Conservation (phyloP, 2,329 filamentous ascomycete genomes). For the Fusarium palustre region DNA sequence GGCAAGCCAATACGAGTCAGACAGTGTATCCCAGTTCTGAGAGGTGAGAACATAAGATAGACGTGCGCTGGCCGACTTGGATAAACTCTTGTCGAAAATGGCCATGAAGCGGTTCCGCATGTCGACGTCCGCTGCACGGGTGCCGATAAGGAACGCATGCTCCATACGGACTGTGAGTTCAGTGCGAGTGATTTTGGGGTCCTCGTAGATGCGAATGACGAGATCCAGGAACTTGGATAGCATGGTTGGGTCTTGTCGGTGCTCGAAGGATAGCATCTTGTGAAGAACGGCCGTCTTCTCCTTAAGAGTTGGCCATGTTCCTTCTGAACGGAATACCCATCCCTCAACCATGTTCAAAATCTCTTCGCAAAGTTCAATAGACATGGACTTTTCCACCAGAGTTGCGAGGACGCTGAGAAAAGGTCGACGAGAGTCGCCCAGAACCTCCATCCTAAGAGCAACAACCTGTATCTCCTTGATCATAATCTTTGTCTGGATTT, state of each 20-base stretch:
- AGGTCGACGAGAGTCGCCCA: slow-evolving; percentile 90
- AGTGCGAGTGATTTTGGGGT: slow-evolving; percentile 92
- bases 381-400: slow-evolving; percentile 93
- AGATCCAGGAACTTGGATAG: slow-evolving; percentile 94
- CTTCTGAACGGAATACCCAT: slow-evolving; percentile 96
- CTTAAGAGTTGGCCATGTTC: slow-evolving; percentile 96
- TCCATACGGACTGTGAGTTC: slow-evolving; percentile 98
- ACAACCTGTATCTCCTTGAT: slow-evolving; percentile 96
- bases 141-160: slow-evolving; percentile 96
- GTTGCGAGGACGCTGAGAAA: slow-evolving; percentile 96
- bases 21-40: slow-evolving; percentile 97
- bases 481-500: slow-evolving; percentile 90
- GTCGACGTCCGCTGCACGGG: slow-evolving; percentile 90
- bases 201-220: slow-evolving; percentile 97
- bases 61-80: slow-evolving; percentile 89
- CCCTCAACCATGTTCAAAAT: slow-evolving; percentile 92
- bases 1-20: slow-evolving; percentile 95
- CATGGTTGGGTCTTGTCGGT: slow-evolving; percentile 83
- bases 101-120: slow-evolving; percentile 98
- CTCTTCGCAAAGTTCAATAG: slow-evolving; percentile 87
- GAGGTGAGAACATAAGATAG: slow-evolving; percentile 88
- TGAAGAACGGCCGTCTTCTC: slow-evolving; percentile 99
- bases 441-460: slow-evolving; percentile 88
- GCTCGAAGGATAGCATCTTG: slow-evolving; percentile 98
- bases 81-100: slow-evolving; percentile 95